Evolutionary conservation across 768 basidiomycete species (phyloP), one percentile per base, ranked within the genome.

Genomic region (Pseudohyphozyma bogoriensis): DNA sequence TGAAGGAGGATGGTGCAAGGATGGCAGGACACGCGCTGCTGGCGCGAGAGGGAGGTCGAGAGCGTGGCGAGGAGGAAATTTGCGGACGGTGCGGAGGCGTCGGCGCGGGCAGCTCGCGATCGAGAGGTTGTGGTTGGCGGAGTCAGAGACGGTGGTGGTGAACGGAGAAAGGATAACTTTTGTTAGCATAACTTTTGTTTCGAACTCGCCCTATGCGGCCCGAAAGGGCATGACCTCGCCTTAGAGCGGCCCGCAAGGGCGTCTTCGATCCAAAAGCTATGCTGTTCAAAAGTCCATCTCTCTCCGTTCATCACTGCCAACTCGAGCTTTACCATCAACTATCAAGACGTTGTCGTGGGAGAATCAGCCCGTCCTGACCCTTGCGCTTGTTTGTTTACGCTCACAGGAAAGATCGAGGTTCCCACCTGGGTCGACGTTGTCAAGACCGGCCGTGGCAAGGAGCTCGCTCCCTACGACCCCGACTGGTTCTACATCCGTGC

Each of bases 401-500:
- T 18, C n/a, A 57, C 60, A 71, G 95, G 95, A 77, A 97, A 97
- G 81, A 88, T 99, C 73, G 92, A 99, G 79, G 88, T 97, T 63
- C 93, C 93, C 70, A 85, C 83, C 77, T 97, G 93, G 93, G 93
- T 88, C 63, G 93, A 95, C 76, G 79, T 96, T 71, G 95, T 99
- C 75, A 99, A 99, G 82, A 99, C 95, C 63, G 93, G 89, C 74
- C 79, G 86, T 62, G 91, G 80, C 82, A 97, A 97, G 77, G 95
- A 99, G 78, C 88, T 95, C 63, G 93, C 92, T 56, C 95, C 95
- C 56, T 96, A 96, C 78, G 90, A 97, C 77, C 87, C 89, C 45
- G 95, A 99, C 77, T 99, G 95, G 95, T 99, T 84, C 82, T 99
- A 97, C 78, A 81, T 93, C 75, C 89, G 95, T 72, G 88, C 93